phyloP scores from a whole-genome alignment of 2,329 filamentous ascomycete genomes.

The Cordyceps pruinosa region DNA sequence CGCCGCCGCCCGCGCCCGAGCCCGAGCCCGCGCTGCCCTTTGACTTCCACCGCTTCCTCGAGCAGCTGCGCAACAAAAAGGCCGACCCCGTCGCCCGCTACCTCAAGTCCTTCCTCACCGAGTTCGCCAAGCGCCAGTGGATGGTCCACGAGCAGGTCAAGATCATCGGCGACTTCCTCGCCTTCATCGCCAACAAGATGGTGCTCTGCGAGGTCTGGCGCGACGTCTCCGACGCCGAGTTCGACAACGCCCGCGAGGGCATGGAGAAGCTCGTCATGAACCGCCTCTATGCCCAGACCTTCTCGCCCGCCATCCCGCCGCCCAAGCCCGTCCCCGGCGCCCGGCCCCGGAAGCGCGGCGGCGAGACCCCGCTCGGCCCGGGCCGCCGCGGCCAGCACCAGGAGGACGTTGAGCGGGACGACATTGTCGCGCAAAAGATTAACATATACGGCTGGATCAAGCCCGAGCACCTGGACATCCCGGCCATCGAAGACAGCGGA shows the following conservation, averaged over 20 bases:
- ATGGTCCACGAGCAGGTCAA: slow-evolving; percentile 99
- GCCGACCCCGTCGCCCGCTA: slow-evolving; percentile 98
- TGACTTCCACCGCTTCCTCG: slow-evolving; percentile 94
- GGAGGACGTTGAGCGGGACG: slow-evolving; percentile 93
- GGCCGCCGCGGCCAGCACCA: slow-evolving; percentile 94
- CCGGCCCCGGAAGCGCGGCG: slow-evolving; percentile 61
- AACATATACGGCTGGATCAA: slow-evolving; percentile 93
- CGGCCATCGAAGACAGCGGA: slow-evolving; percentile 75
- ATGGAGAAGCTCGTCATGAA: slow-evolving; percentile 99
- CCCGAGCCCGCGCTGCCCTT: slow-evolving; percentile 84
- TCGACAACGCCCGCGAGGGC: slow-evolving; percentile 94
- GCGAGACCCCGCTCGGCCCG: slow-evolving; percentile 63
- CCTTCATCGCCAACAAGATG: slow-evolving; percentile 99
- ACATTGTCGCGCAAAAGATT: slow-evolving; percentile 93
- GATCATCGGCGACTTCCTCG: slow-evolving; percentile 92
- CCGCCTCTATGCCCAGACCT: slow-evolving; percentile 87
- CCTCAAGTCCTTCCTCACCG: slow-evolving; percentile 84
- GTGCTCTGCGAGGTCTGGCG: slow-evolving; percentile 93
- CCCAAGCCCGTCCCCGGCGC: slow-evolving; percentile 65
- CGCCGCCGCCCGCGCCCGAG: slow-evolving; percentile 65
- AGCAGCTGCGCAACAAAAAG: slow-evolving; percentile 90
- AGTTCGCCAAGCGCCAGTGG: slow-evolving; percentile 97
- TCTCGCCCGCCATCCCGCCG: slow-evolving; percentile 84
- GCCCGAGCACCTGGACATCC: slow-evolving; percentile 90
- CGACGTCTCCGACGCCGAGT: slow-evolving; percentile 90